These are phyloP conservation scores for Tieghemiomyces parasiticus DNA, from an alignment of 192 early-diverging fungal species.

Conservation along the genomic window DNA sequence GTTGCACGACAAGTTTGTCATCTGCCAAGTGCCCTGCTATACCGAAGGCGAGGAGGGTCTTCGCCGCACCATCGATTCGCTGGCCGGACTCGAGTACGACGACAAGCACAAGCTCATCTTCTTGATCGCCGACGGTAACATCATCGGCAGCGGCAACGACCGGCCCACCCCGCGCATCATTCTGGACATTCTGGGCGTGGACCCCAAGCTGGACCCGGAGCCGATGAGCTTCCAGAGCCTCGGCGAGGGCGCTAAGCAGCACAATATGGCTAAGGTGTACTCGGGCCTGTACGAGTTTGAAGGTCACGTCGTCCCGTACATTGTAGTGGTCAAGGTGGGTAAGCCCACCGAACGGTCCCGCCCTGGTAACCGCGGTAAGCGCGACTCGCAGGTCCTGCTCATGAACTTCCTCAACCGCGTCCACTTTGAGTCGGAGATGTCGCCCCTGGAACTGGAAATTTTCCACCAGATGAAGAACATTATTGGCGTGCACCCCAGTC, in stretches of 20 bases:
- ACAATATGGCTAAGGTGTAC: conserved; percentile 93
- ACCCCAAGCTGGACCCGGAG: conserved; percentile 57
- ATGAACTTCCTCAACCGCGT: conserved; percentile 90
- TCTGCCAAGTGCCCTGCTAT: conserved; percentile 90
- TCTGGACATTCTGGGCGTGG: conserved; percentile 79
- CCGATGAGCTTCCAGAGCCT: conserved; percentile 70
- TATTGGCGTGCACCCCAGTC: conserved; percentile 73
- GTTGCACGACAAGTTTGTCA: conserved; percentile 90
- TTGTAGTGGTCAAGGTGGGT: conserved; percentile 90
- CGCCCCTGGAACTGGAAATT: conserved; percentile 87
- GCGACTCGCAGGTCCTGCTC: conserved; percentile 90
- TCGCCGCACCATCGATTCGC: conserved; percentile 67
- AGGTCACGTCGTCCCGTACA: conserved; percentile 80
- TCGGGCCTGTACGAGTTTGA: conserved; percentile 84
- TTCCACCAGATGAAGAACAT: conserved; percentile 96
- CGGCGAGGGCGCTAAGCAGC: conserved; percentile 78
- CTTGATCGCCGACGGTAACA: conserved; percentile 80
- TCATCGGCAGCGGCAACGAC: conserved; percentile 93
- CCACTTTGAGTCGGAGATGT: conserved; percentile 81
- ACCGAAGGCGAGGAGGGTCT: conserved; percentile 81
- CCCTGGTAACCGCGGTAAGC: conserved; percentile 96
- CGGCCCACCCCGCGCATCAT: conserved; percentile 93
- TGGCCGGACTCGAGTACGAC: conserved; percentile 61
- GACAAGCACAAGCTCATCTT: conserved; percentile 82
- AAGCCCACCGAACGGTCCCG: conserved; percentile 64